Conservation (phyloP, 2,329 filamentous ascomycete species). For the Epichloe bromicola region DNA sequence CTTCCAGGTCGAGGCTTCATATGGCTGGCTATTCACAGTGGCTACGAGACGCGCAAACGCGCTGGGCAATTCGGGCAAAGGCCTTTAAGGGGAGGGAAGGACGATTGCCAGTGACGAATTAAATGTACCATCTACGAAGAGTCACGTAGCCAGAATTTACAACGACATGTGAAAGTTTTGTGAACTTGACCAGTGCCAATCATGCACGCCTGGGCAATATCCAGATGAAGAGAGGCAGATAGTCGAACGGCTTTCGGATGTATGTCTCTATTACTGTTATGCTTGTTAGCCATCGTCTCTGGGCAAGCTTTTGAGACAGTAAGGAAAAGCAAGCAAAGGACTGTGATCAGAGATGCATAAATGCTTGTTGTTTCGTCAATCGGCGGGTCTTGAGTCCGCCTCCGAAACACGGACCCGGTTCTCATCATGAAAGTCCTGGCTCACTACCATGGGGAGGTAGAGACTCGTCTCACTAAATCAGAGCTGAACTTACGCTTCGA, state of each 20-base stretch:
- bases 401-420: constrained; percentile 91
- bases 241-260: neutral
- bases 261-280: no score
- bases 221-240: neutral
- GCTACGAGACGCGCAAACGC: neutral
- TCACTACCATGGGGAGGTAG: neutral
- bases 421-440: constrained; percentile 45
- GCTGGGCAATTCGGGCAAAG: no score
- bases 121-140: neutral
- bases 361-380: constrained; percentile 64
- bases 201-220: neutral
- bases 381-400: constrained; percentile 81
- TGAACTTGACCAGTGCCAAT: neutral
- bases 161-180: no score
- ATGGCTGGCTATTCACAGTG: neutral
- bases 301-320: neutral
- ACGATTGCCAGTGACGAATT: no score
- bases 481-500: constrained; percentile 3
- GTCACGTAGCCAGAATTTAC: neutral
- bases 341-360: constrained; percentile 59
- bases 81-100: no score
- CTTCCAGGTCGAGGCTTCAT: no score
- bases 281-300: neutral
- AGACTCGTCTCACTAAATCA: neutral
- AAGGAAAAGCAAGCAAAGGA: neutral